These are phyloP conservation scores for Pseudogymnoascus sp. DNA, from an alignment of 2,329 filamentous ascomycete genomes.

Conservation along the genomic window DNA sequence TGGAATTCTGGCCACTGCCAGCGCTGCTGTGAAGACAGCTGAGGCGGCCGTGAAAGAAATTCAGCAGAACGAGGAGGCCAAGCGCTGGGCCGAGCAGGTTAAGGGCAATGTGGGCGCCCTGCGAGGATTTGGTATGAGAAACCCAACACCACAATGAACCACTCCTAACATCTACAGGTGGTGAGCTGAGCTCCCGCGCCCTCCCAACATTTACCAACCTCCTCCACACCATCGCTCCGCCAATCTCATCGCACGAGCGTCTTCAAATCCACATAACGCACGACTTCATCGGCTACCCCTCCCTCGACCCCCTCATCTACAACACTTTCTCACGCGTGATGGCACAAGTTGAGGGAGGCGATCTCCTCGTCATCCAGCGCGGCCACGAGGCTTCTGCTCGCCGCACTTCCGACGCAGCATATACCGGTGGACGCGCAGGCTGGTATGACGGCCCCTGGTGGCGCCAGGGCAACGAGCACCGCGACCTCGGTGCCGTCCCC, in stretches of 20 bases:
- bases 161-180: conserved; percentile 48
- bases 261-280: conserved; percentile 97
- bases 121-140: conserved; percentile 59
- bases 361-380: conserved; percentile 87
- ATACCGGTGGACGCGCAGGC: conserved; percentile 51
- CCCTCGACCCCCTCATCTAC: conserved; percentile 87
- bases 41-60: conserved; percentile 92
- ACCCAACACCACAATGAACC: not conserved
- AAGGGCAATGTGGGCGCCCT: conserved; percentile 79
- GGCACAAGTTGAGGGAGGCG: conserved; percentile 97
- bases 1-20: conserved; percentile 68
- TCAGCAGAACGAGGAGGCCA: conserved; percentile 91
- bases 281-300: conserved; percentile 89
- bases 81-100: conserved; percentile 92
- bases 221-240: conserved; percentile 88
- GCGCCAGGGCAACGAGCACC: conserved; percentile 61
- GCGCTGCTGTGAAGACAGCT: conserved; percentile 80
- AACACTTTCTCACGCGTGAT: conserved; percentile 90
- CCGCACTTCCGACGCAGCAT: conserved; percentile 54
- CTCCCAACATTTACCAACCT: conserved; percentile 93
- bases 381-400: conserved; percentile 75
- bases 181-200: conserved; percentile 77
- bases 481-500: conserved; percentile 72
- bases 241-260: conserved; percentile 93
- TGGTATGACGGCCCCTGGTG: conserved; percentile 98